phyloP scores from a whole-genome alignment of 1,284 basidiomycete species.

The Ceratobasidium sp. region DNA sequence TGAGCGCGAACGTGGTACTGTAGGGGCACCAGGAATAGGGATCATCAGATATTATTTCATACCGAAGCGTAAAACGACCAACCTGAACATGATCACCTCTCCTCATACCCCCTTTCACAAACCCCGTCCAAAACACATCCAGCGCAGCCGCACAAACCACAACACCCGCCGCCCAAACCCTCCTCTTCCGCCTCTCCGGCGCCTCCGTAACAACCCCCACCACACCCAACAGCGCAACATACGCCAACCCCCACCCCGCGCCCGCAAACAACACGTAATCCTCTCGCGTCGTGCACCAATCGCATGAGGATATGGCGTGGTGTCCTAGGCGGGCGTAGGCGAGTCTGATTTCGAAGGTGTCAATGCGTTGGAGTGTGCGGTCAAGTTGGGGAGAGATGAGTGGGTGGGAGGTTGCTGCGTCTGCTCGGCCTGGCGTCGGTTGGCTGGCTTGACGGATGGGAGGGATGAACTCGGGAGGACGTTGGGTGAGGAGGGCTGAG shows the following conservation, averaged over 20 bases:
- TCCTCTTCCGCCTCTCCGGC: slow-evolving; percentile 33
- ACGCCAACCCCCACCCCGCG: slow-evolving; percentile 24
- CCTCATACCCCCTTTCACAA: slow-evolving; percentile 14
- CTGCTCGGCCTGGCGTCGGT: background rate
- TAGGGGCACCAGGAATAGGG: background rate
- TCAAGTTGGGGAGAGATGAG: slow-evolving; percentile 39
- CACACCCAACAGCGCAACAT: slow-evolving; percentile 20
- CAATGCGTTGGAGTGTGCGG: slow-evolving; percentile 35
- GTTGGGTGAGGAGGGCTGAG: slow-evolving; percentile 39
- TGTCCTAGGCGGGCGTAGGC: slow-evolving; percentile 27
- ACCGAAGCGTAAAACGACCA: background rate
- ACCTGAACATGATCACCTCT: slow-evolving; percentile 24
- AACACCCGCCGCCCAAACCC: slow-evolving; percentile 6
- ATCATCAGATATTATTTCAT: background rate
- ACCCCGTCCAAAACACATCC: slow-evolving; percentile 27
- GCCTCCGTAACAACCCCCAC: slow-evolving; percentile 39
- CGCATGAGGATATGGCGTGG: slow-evolving; percentile 19
- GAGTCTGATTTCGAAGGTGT: slow-evolving; percentile 37
- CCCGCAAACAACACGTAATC: slow-evolving; percentile 40
- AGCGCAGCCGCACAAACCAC: slow-evolving; percentile 13
- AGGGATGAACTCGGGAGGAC: slow-evolving; percentile 38
- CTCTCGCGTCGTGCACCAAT: slow-evolving; percentile 35
- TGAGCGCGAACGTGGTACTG: slow-evolving; percentile 34
- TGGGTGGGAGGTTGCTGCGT: slow-evolving; percentile 34
- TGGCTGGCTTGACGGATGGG: slow-evolving; percentile 2